Percentiles rank a stretch among this genome's conserved stretches.
Conservation (phyloP, 208 protist species). For the Crithidia brevicula region DNA sequence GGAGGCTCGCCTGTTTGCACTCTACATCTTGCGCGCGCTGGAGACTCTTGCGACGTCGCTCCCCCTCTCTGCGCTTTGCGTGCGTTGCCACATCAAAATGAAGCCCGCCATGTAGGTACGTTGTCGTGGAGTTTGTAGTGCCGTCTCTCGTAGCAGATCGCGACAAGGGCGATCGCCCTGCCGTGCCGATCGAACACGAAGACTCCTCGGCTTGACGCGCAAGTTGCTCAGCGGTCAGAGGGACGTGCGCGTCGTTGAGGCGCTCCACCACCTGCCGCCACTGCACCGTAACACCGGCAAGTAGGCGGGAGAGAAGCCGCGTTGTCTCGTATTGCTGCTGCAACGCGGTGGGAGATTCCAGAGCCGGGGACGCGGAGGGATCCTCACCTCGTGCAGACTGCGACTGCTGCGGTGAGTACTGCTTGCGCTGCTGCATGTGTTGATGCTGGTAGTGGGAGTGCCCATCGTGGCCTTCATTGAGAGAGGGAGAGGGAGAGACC, state of each 20-base stretch:
- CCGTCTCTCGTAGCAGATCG: not conserved
- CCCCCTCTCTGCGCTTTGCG: not conserved
- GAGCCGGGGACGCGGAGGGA: too few species aligned
- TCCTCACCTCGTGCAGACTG: not conserved
- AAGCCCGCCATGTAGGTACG: slow-evolving; percentile 17
- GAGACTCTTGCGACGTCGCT: not conserved
- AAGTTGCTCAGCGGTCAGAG: not conserved
- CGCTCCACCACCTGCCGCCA: slow-evolving; percentile 26
- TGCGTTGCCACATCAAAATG: slow-evolving; percentile 12
- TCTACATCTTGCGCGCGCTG: too few species aligned
- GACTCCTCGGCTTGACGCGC: not conserved
- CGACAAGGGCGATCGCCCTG: too few species aligned
- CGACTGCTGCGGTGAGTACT: not conserved
- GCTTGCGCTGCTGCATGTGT: not conserved
- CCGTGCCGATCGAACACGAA: not conserved
- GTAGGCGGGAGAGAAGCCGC: slow-evolving; percentile 18
- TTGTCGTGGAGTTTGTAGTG: not conserved
- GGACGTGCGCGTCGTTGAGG: slow-evolving; percentile 11
- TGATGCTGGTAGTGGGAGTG: not conserved
- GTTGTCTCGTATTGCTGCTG: slow-evolving; percentile 25
- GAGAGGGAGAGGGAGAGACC: not conserved
- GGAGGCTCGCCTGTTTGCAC: slow-evolving; percentile 1
- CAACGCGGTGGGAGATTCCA: slow-evolving; percentile 5
- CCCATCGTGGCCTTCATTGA: too few species aligned
- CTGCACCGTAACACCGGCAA: slow-evolving; percentile 29